A percentile compares a stretch with the other conserved stretches of the same genome.
Evolutionary conservation across 352 stramenopile genomes (phyloP).

Genomic region (Phytophthora pluvialis): DNA sequence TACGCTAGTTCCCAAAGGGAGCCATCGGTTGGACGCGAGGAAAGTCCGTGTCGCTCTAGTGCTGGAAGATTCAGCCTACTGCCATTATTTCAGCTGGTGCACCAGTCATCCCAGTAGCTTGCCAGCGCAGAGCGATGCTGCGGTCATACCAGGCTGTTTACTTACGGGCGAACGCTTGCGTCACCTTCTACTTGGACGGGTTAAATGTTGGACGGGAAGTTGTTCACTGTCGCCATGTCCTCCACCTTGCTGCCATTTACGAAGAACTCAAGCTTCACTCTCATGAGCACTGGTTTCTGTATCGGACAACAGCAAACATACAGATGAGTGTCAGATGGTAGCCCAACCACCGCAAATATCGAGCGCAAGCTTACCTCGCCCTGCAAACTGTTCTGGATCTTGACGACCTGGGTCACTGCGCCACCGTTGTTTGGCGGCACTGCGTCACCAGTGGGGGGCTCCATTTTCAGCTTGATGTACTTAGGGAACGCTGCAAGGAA

Average conservation of each 20-base stretch:
- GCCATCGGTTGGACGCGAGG: constrained; percentile 6
- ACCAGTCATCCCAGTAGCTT: constrained; percentile 13
- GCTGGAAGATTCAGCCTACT: background rate
- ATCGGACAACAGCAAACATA: constrained; percentile 11
- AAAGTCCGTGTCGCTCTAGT: background rate
- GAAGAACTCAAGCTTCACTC: constrained; percentile 85
- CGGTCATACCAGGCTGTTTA: constrained; percentile 10
- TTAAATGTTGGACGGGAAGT: constrained; percentile 80
- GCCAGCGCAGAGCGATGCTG: constrained; percentile 21
- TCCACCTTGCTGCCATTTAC: constrained; percentile 87
- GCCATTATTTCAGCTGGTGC: constrained; percentile 9
- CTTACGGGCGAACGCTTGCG: constrained; percentile 5
- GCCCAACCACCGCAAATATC: background rate
- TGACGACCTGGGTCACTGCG: constrained; percentile 94
- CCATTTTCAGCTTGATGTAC: constrained; percentile 98
- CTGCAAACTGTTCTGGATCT: constrained; percentile 96
- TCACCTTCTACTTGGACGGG: constrained; percentile 24
- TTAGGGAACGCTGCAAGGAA: constrained; percentile 97
- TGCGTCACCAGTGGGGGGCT: constrained; percentile 93
- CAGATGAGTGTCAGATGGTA: constrained; percentile 13
- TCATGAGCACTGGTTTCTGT: constrained; percentile 90
- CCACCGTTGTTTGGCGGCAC: constrained; percentile 86
- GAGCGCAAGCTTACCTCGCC: constrained; percentile 69
- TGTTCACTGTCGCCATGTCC: constrained; percentile 83
- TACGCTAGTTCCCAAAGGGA: constrained; percentile 19